These are phyloP conservation scores for Tilletia setariae DNA, from an alignment of 1,284 basidiomycete genomes.

Conservation along the genomic window DNA sequence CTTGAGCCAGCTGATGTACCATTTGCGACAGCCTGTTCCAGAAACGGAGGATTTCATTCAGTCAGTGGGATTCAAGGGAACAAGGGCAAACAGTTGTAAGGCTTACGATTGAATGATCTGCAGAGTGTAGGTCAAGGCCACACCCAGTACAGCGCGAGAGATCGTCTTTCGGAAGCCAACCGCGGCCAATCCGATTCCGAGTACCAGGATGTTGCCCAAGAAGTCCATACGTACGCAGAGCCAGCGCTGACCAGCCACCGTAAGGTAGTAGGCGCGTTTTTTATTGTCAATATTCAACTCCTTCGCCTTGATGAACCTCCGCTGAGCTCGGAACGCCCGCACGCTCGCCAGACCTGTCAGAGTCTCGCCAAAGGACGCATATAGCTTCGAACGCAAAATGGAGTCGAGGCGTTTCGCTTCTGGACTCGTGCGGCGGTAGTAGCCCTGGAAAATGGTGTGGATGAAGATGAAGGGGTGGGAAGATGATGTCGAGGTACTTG, in stretches of 20 bases:
- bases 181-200: conserved; percentile 69
- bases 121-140: conserved; percentile 72
- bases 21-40: conserved; percentile 19
- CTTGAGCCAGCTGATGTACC: conserved; percentile 16
- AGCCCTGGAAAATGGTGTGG: conserved; percentile 15
- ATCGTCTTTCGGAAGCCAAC: conserved; percentile 71
- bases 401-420: conserved; percentile 24
- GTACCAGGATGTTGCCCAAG: conserved; percentile 68
- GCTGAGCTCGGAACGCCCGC: neutral
- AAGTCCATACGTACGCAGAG: conserved; percentile 72
- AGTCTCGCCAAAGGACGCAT: conserved; percentile 20
- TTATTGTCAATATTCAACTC: neutral
- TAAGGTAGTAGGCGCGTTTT: conserved; percentile 32
- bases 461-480: conserved; percentile 19
- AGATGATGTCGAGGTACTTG: conserved; percentile 17
- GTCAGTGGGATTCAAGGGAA: conserved; percentile 57
- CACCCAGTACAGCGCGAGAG: conserved; percentile 73
- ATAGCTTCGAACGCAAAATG: conserved; percentile 29
- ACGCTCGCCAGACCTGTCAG: conserved; percentile 14
- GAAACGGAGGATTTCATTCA: conserved; percentile 27
- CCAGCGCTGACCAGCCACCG: conserved; percentile 34
- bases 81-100: conserved; percentile 65
- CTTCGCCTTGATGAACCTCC: neutral
- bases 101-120: conserved; percentile 66
- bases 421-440: conserved; percentile 18